Base-by-base conservation (phyloP, 2,329 filamentous ascomycete genomes). In the Aquanectria penicillioides region DNA sequence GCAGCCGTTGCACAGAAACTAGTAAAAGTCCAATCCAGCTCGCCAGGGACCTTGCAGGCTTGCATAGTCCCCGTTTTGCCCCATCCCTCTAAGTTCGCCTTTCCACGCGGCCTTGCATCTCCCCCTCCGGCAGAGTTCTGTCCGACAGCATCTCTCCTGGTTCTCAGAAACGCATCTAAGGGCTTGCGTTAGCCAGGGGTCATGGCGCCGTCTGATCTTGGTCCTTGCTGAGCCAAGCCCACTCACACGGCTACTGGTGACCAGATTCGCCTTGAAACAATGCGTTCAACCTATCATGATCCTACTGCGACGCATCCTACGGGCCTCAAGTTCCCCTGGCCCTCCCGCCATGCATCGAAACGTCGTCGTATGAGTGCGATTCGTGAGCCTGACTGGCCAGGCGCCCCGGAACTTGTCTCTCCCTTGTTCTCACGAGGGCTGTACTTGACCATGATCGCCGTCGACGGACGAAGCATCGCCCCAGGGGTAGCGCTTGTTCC, bases 331-430 rank as follows among this genome's bases (percentile, higher is more conserved):
- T 62, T 58, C 63, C 69, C 69, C 69, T 72, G 64, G 63, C 57
- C 66, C 68, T 73, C 73, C 75, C 71, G 71, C 69, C 65, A 71
- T 74, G 74, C 76, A 66, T 77, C 77, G 73, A 77, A 78, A 74
- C 71, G 59, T 63, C 67, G 66, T 67, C 68, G 66, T 57, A 38
- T 51, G 37, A 58, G 55, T 43, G 52, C 53, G 37, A 59, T 63
- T 47, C 59, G 47, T 26, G 47, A 58, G 29, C 61, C 63, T 67
- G 63, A 73, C 61, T 70, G 68, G 68, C 59, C 57, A 44, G 55
- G 60, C 34, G 51, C 57, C 29, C 48, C 41, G 52, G 57, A 55
- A 53, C 41, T 52, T 69, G 69, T 68, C 53, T 58, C 73, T 73
- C 72, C 71, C 74, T 70, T 68, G 68, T 67, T 66, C 68, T 36